Evolutionary conservation across 2,329 filamentous ascomycete genomes (phyloP), one percentile per base, ranked within the genome.

Genomic region (Aciculosporium take): DNA sequence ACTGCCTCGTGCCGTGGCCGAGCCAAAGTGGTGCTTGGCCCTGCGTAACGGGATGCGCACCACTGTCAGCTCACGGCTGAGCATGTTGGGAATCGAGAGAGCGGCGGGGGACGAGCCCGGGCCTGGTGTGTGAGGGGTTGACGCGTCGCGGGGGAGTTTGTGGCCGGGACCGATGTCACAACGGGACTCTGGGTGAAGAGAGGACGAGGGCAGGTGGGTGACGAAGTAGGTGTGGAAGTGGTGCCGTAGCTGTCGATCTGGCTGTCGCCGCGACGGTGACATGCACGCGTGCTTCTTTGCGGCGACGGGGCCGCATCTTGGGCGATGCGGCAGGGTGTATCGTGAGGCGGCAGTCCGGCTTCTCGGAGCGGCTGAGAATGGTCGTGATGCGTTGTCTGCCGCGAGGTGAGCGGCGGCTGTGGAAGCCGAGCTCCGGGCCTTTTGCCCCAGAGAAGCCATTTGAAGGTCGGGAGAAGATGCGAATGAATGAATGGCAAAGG

Each of bases 151-250:
- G 37, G 88, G 88, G 5, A 95, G 75, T 59, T 91, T 88, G 60
- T 94, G 87, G 51, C 85, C 81, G 24, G 78, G 77, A 3, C 78
- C 79, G 23, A 65, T 56, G 15, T 71, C 63, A 18, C 69, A 65
- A 42, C 78, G 71, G 28, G 84, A 83, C 61, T 96, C 89, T 7
- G 91, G 89, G 52, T 95, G 84, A 34, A 94, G 72, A 3, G 88
- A 95, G 12, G 87, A 93, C 15, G 87, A 94, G 4, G 91, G 89
- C 2, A 98, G 74, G 59, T 95, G 86, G 7, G 91, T 94, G 45
- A 96, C 85, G 61, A 98, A 98, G 67, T 98, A 96, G 53, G 93
- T 87, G 66, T 95, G 87, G 61, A 96, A 96, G 47, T 62, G 39
- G 15, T 35, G 44, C 31, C 41, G 44, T 39, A 39, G 37, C 32